Percentiles rank a stretch among this genome's conserved stretches.
Conservation (phyloP, 495 filamentous ascomycete genomes). For the Cercophora sp. region DNA sequence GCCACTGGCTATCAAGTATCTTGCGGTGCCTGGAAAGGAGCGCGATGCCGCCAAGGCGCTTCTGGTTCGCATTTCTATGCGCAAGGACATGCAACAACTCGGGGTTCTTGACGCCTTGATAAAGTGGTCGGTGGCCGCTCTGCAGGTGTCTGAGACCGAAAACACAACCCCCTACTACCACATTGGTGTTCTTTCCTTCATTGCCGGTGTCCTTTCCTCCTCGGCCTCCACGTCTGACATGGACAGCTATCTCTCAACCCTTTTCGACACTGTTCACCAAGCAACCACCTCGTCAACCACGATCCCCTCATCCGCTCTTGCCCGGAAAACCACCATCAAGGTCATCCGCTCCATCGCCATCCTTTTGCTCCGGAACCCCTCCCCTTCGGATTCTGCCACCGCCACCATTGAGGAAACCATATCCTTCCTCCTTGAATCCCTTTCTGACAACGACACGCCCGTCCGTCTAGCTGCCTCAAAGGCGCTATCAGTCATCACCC, state of each 20-base stretch:
- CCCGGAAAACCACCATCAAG: constrained; percentile 78
- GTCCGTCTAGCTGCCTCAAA: constrained; percentile 90
- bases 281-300: constrained; percentile 22
- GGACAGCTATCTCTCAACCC: constrained; percentile 40
- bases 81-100: constrained; percentile 80
- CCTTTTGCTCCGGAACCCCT: constrained; percentile 49
- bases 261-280: constrained; percentile 48
- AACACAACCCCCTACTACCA: constrained; percentile 45
- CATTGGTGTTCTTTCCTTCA: constrained; percentile 73
- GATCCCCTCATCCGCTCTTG: constrained; percentile 60
- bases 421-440: constrained; percentile 59
- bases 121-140: constrained; percentile 59
- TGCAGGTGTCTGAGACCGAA: constrained; percentile 33
- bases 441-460: constrained; percentile 82
- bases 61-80: constrained; percentile 74
- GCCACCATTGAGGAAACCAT: constrained; percentile 71
- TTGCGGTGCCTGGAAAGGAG: constrained; percentile 76
- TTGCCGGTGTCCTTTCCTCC: constrained; percentile 63
- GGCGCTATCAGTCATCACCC: constrained; percentile 77
- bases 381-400: constrained; percentile 41
- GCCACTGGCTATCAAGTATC: constrained; percentile 62
- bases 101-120: constrained; percentile 63
- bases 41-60: constrained; percentile 77
- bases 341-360: constrained; percentile 67
- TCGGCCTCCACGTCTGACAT: constrained; percentile 49